Conservation (phyloP, 345 rosid species). For the Populus ilicifolia region DNA sequence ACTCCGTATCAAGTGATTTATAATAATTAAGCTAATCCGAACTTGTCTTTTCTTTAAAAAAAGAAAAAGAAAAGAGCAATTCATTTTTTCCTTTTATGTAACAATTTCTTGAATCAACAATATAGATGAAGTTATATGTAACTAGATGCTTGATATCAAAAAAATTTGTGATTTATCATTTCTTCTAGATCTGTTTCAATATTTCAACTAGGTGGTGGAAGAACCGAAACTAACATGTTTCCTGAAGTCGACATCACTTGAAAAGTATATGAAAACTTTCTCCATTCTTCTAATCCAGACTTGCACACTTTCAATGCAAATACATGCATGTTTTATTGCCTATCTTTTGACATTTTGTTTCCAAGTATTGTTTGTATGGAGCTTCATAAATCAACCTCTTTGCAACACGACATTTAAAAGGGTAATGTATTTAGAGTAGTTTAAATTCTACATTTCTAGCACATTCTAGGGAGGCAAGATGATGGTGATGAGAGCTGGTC, state of each 20-base stretch:
- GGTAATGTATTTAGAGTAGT: neutral
- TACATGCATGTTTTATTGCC: neutral
- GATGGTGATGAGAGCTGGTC: neutral
- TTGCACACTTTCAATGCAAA: neutral
- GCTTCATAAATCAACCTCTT: neutral
- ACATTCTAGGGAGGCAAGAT: neutral
- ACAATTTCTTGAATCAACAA: neutral
- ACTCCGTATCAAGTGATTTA: constrained; percentile 76
- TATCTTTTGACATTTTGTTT: neutral
- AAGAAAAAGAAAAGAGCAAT: neutral
- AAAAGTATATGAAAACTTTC: constrained; percentile 59
- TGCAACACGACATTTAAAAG: neutral
- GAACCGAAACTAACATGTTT: constrained; percentile 67
- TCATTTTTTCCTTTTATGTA: neutral
- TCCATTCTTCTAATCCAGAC: constrained; percentile 2
- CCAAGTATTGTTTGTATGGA: neutral
- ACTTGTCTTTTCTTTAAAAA: neutral
- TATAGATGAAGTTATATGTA: neutral
- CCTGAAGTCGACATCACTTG: constrained; percentile 95
- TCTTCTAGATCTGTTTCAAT: constrained; percentile 16
- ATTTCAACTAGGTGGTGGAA: constrained; percentile 46
- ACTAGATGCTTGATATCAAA: neutral
- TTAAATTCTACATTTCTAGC: neutral
- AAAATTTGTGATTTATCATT: neutral
- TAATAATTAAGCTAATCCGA: constrained; percentile 3